These are phyloP conservation scores for Musa schizocarpa DNA, from an alignment of 176 grass and related monocot genomes.

Conservation along the genomic window DNA sequence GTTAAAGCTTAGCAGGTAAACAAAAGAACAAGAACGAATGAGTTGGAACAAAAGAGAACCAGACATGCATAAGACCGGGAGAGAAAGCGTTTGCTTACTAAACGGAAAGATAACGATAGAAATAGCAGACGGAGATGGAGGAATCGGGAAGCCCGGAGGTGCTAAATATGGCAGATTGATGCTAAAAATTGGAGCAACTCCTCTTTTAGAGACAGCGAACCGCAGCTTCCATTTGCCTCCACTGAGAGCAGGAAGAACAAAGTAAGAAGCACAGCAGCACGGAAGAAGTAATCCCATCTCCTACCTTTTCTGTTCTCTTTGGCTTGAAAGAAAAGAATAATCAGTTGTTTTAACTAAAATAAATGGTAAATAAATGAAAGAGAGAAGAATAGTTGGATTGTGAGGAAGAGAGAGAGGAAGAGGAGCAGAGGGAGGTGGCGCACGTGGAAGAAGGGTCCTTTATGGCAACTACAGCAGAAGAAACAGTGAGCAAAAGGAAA, in stretches of 20 bases:
- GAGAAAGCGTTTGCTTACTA: background rate
- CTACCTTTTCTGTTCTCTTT: too few relatives aligned
- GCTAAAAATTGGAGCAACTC: background rate
- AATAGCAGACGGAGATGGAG: background rate
- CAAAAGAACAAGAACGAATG: background rate
- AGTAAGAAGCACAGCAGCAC: too few relatives aligned
- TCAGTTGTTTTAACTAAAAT: too few relatives aligned
- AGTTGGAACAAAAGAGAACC: background rate
- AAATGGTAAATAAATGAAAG: background rate
- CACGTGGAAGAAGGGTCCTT: conserved; percentile 2
- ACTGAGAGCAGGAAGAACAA: too few relatives aligned
- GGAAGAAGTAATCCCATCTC: too few relatives aligned
- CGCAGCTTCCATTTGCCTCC: background rate
- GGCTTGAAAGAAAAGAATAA: too few relatives aligned
- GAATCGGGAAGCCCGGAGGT: background rate
- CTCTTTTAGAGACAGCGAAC: background rate
- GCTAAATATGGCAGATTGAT: background rate
- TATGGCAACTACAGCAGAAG: too few relatives aligned
- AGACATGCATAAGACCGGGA: background rate
- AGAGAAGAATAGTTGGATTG: background rate
- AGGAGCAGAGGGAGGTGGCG: background rate
- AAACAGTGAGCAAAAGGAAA: too few relatives aligned
- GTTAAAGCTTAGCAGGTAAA: background rate
- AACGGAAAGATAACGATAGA: background rate
- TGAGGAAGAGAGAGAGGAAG: background rate